Conservation (phyloP, 2,329 filamentous ascomycete genomes). For the Camillea tinctor region DNA sequence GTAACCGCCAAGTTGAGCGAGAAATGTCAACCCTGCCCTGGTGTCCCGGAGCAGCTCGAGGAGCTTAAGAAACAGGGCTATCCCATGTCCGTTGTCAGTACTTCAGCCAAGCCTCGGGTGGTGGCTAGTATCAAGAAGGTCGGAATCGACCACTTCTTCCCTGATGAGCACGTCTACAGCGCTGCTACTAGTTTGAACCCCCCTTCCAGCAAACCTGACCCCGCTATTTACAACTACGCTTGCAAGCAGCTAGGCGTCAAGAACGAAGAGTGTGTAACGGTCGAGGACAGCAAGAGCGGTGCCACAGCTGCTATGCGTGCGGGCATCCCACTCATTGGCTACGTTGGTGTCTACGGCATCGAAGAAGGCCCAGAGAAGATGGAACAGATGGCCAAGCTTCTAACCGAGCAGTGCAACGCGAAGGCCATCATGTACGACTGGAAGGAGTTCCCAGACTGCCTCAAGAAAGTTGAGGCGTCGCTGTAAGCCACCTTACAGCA, state of each 20-base stretch:
- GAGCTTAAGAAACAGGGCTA: constrained; percentile 59
- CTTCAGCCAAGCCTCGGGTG: constrained; percentile 67
- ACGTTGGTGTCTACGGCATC: constrained; percentile 59
- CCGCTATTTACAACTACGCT: constrained; percentile 70
- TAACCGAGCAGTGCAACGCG: constrained; percentile 50
- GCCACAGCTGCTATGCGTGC: constrained; percentile 68
- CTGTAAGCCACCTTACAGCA: constrained; percentile 24
- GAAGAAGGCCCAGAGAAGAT: constrained; percentile 47
- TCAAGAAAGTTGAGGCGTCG: constrained; percentile 35
- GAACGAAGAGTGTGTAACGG: constrained; percentile 63
- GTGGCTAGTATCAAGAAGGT: constrained; percentile 67
- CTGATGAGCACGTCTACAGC: constrained; percentile 64
- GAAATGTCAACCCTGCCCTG: constrained; percentile 60
- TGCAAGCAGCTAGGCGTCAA: constrained; percentile 65
- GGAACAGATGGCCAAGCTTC: constrained; percentile 53
- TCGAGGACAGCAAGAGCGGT: constrained; percentile 74
- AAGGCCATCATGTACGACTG: constrained; percentile 50
- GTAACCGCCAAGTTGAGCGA: constrained; percentile 67
- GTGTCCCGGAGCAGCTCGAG: constrained; percentile 58
- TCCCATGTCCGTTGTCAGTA: constrained; percentile 67
- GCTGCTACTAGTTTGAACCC: constrained; percentile 65
- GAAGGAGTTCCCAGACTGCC: constrained; percentile 39
- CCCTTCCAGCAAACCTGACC: constrained; percentile 74
- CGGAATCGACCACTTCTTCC: constrained; percentile 68
- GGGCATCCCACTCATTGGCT: constrained; percentile 68